A percentile compares a stretch with the other conserved stretches of the same genome.
These are phyloP conservation scores for Xylaria telfairii DNA, from an alignment of 495 filamentous ascomycete species.

Conservation along the genomic window DNA sequence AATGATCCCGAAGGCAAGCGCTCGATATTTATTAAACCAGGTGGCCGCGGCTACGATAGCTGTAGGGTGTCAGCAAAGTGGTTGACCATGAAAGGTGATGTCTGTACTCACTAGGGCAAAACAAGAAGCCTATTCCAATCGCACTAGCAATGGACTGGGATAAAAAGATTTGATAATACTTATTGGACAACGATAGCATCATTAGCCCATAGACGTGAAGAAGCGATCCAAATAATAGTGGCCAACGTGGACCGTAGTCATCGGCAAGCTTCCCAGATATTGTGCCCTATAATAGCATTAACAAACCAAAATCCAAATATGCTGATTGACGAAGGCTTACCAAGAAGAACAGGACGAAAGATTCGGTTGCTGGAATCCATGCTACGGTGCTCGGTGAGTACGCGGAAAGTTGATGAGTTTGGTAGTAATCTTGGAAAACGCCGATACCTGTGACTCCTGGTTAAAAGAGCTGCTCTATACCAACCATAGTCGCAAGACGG, in stretches of 20 bases:
- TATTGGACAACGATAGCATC: constrained; percentile 69
- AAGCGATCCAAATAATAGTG: constrained; percentile 64
- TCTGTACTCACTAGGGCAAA: constrained; percentile 35
- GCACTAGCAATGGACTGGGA: constrained; percentile 60
- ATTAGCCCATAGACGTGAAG: constrained; percentile 73
- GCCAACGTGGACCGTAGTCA: constrained; percentile 66
- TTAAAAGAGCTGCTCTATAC: not conserved
- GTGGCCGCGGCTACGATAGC: not conserved
- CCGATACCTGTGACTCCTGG: constrained; percentile 51
- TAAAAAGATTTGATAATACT: constrained; percentile 71
- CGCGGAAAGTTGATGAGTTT: constrained; percentile 47
- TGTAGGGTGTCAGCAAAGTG: not conserved
- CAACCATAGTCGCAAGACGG: not conserved
- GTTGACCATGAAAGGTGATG: not conserved
- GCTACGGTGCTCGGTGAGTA: constrained; percentile 57
- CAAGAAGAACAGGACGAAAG: constrained; percentile 34
- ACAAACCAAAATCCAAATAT: not conserved
- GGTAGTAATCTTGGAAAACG: constrained; percentile 65
- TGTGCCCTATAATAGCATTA: not conserved
- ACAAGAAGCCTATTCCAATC: constrained; percentile 64
- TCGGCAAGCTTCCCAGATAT: constrained; percentile 57
- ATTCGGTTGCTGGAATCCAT: constrained; percentile 61
- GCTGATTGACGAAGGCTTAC: not conserved
- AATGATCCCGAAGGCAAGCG: constrained; percentile 71
- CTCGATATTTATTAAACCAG: constrained; percentile 72